phyloP scores from a whole-genome alignment of 768 basidiomycete genomes.

The Lactifluus hygrophoroides region DNA sequence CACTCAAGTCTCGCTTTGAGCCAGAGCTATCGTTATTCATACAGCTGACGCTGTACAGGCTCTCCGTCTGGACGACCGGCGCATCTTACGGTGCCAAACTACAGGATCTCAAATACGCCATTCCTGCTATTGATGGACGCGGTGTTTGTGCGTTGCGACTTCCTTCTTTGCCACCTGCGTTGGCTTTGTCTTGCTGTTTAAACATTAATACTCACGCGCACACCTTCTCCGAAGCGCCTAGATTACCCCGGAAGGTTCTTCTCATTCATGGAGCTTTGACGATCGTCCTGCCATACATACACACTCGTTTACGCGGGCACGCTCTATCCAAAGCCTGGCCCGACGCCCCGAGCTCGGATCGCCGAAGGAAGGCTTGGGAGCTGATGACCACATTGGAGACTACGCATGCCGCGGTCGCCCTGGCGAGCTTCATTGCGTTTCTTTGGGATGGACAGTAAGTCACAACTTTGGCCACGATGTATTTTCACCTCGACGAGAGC shows the following conservation, averaged over 20 bases:
- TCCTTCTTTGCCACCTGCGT: background rate
- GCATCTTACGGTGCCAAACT: conserved; percentile 78
- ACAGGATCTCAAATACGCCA: conserved; percentile 63
- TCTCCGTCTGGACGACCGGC: conserved; percentile 74
- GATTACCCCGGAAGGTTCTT: conserved; percentile 52
- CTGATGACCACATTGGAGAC: conserved; percentile 60
- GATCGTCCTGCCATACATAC: conserved; percentile 68
- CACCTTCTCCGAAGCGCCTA: conserved; percentile 39
- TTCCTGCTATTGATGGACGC: conserved; percentile 15
- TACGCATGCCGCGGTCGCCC: conserved; percentile 47
- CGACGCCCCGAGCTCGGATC: conserved; percentile 76
- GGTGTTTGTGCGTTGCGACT: conserved; percentile 17
- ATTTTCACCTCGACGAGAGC: too few relatives aligned
- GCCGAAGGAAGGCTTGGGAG: conserved; percentile 66
- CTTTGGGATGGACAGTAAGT: conserved; percentile 81
- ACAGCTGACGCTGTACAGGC: conserved; percentile 65
- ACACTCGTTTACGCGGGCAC: conserved; percentile 60
- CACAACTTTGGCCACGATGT: conserved; percentile 8
- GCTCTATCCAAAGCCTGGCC: conserved; percentile 87
- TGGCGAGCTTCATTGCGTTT: conserved; percentile 77
- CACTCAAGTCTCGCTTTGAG: conserved; percentile 54
- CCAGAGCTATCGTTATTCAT: conserved; percentile 68
- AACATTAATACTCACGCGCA: background rate
- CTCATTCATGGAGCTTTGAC: conserved; percentile 65
- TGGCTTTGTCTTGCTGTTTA: too few relatives aligned